Conservation (phyloP, 2,329 filamentous ascomycete genomes). For the Ceratocystis cubensis region DNA sequence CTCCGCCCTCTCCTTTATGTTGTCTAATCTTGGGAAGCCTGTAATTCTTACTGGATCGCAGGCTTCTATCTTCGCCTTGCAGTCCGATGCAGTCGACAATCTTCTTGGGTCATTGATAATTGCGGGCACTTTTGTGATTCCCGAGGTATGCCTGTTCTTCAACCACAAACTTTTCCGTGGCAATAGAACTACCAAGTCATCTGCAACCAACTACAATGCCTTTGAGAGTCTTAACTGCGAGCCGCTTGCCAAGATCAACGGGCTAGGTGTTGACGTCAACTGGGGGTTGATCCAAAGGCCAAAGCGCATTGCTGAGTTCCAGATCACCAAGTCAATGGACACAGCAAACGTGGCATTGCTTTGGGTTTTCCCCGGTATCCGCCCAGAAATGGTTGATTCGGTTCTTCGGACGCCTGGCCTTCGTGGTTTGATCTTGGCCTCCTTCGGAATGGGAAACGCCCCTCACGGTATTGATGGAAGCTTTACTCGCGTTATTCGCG, state of each 20-base stretch:
- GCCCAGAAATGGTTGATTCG: constrained; percentile 82
- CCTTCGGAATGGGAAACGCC: constrained; percentile 85
- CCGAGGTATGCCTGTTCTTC: constrained; percentile 89
- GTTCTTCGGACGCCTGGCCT: constrained; percentile 66
- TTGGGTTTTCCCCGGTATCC: constrained; percentile 83
- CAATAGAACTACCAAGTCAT: constrained; percentile 78
- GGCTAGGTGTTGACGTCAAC: constrained; percentile 65
- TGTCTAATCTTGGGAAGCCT: constrained; percentile 79
- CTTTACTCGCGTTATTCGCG: constrained; percentile 63
- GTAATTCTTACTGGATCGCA: constrained; percentile 75
- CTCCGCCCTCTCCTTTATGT: constrained; percentile 86
- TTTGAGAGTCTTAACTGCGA: constrained; percentile 81
- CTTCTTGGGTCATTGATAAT: constrained; percentile 78
- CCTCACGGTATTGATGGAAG: constrained; percentile 69
- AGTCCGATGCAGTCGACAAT: constrained; percentile 86
- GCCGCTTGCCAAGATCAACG: constrained; percentile 69
- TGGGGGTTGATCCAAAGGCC: constrained; percentile 69
- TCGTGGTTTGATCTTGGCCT: constrained; percentile 74
- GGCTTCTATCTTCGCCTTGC: constrained; percentile 77
- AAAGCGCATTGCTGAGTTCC: constrained; percentile 60
- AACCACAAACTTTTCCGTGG: constrained; percentile 82
- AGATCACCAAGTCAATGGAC: constrained; percentile 61
- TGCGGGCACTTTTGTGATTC: constrained; percentile 82
- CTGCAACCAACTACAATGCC: constrained; percentile 72
- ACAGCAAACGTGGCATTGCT: constrained; percentile 83